Conservation (phyloP, 345 rosid species). For the Acer saccharum region DNA sequence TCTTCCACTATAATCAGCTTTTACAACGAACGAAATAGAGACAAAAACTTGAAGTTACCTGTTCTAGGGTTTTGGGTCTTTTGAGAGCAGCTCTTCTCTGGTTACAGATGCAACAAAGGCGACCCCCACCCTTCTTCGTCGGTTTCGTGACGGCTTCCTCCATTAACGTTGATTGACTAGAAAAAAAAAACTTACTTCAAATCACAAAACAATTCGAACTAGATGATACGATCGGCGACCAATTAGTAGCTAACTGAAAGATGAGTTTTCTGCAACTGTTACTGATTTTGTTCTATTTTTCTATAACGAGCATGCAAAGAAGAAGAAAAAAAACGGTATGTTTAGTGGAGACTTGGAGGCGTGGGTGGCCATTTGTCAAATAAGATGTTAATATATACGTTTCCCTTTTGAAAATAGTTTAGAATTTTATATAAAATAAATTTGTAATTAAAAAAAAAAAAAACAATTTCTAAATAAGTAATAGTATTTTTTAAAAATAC, state of each 20-base stretch:
- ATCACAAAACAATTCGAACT: background rate
- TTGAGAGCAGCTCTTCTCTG: slow-evolving; percentile 70
- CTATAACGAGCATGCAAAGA: too few relatives aligned
- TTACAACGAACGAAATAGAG: background rate
- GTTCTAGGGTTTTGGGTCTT: slow-evolving; percentile 90
- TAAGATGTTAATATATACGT: too few relatives aligned
- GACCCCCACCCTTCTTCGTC: slow-evolving; percentile 43
- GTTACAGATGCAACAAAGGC: slow-evolving; percentile 66
- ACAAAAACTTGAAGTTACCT: slow-evolving; percentile 36
- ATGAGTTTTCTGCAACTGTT: too few relatives aligned
- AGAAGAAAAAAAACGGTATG: too few relatives aligned
- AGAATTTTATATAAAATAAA: background rate
- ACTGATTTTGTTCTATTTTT: too few relatives aligned
- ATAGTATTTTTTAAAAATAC: too few relatives aligned
- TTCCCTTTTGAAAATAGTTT: background rate
- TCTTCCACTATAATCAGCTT: too few relatives aligned
- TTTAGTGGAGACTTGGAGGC: too few relatives aligned
- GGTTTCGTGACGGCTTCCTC: slow-evolving; percentile 35
- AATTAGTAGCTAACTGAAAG: too few relatives aligned
- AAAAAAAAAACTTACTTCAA: background rate
- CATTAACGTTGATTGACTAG: slow-evolving; percentile 26
- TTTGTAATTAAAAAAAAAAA: too few relatives aligned
- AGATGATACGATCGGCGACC: background rate
- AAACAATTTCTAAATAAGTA: too few relatives aligned
- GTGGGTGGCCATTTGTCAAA: background rate